Evolutionary conservation across 352 stramenopile species (phyloP).

Genomic region (Phytophthora megakarya): DNA sequence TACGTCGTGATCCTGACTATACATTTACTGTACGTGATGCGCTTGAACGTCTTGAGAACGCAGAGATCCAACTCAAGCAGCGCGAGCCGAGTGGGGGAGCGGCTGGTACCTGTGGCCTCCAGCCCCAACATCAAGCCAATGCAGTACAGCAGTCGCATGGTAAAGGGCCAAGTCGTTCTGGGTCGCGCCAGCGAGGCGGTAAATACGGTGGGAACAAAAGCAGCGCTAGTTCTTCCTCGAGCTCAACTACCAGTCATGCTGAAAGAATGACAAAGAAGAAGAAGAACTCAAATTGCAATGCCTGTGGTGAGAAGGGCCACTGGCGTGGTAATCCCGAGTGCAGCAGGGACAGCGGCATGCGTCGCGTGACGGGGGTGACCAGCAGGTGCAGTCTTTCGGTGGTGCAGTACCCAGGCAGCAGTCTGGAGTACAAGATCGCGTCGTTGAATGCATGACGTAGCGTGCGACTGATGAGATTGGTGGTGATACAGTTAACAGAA

Average conservation of each 20-base stretch:
- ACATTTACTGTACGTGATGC: background rate
- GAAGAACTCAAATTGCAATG: background rate
- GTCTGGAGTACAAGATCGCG: background rate
- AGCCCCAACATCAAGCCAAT: constrained; percentile 6
- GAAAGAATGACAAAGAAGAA: constrained; percentile 5
- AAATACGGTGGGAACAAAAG: constrained; percentile 6
- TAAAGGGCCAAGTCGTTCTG: background rate
- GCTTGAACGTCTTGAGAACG: background rate
- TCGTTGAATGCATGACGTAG: background rate
- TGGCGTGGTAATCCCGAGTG: background rate
- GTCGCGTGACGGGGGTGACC: background rate
- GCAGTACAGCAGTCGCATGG: background rate
- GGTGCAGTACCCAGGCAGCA: constrained; percentile 5
- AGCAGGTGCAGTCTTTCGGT: constrained; percentile 2
- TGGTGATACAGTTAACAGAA: too few species aligned
- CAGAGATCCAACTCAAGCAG: background rate
- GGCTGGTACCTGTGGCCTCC: background rate
- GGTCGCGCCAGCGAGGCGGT: background rate
- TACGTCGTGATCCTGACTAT: background rate
- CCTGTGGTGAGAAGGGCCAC: background rate
- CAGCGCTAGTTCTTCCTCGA: background rate
- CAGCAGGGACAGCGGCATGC: background rate
- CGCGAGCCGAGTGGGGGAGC: background rate
- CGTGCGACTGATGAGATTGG: background rate
- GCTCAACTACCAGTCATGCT: background rate